These are phyloP conservation scores for Plantago major DNA, from an alignment of 257 asterid species.

Conservation along the genomic window DNA sequence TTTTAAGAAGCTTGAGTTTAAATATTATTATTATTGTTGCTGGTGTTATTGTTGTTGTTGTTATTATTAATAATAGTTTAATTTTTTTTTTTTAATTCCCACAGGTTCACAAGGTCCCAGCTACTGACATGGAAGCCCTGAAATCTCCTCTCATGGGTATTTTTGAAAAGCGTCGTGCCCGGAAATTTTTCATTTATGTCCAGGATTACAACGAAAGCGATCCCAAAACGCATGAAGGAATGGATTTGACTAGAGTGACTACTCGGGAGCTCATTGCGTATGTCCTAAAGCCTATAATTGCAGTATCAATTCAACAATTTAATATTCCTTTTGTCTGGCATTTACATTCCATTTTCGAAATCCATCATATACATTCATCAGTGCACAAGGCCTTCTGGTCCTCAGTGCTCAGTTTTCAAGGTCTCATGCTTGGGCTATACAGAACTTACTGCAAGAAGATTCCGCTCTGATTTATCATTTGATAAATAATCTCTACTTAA, in stretches of 20 bases:
- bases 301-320: too few relatives aligned
- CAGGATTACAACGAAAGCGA: conserved; percentile 78
- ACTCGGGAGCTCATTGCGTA: conserved; percentile 84
- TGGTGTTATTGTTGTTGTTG: background rate
- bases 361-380: background rate
- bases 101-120: conserved; percentile 93
- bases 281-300: conserved; percentile 17
- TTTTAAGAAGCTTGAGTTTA: too few relatives aligned
- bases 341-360: background rate
- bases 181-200: conserved; percentile 88
- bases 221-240: conserved; percentile 86
- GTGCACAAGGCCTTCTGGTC: background rate
- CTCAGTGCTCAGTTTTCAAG: background rate
- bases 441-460: background rate
- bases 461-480: background rate
- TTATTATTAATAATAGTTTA: background rate
- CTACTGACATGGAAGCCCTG: conserved; percentile 92
- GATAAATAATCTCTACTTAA: too few relatives aligned
- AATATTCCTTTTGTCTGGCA: background rate
- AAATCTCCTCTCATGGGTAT: conserved; percentile 97
- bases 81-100: conserved; percentile 11
- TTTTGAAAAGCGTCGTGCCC: conserved; percentile 94
- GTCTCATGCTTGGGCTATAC: background rate
- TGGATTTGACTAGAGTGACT: conserved; percentile 82
- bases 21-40: too few relatives aligned